phyloP scores from a whole-genome alignment of 2,329 filamentous ascomycete genomes.

The Chaetomiaceae sp. region DNA sequence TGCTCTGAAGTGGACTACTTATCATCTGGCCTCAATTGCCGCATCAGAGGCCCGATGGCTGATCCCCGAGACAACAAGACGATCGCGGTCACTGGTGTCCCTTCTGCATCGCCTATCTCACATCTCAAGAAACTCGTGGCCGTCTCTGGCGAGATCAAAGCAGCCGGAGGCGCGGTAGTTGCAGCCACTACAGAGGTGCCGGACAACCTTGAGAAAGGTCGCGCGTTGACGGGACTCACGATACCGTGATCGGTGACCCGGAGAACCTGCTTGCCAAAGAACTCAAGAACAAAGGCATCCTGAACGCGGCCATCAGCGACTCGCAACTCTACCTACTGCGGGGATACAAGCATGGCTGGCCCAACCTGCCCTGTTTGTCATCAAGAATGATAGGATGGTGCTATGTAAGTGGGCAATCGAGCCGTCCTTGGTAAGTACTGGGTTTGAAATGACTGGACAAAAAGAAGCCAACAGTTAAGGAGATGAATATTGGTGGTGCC shows the following conservation, averaged over 20 bases:
- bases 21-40: no score
- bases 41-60: no score
- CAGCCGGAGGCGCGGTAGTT: not conserved
- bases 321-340: conserved; percentile 1
- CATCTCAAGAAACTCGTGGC: conserved; percentile 4
- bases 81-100: conserved; percentile 9
- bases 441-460: not conserved
- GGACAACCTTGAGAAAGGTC: not conserved
- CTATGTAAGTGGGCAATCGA: not conserved
- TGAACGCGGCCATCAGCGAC: not conserved
- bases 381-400: not conserved
- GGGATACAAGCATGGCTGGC: conserved; percentile 4
- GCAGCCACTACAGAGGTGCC: not conserved
- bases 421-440: not conserved
- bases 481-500: conserved; percentile 8
- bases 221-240: not conserved
- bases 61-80: no score
- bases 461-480: not conserved
- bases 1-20: not conserved
- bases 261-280: not conserved
- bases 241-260: not conserved
- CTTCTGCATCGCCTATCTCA: conserved; percentile 3
- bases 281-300: not conserved
- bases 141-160: not conserved
- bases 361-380: not conserved